These are phyloP conservation scores for Phaeosphaeria sp. DNA, from an alignment of 2,329 filamentous ascomycete genomes.

Conservation along the genomic window DNA sequence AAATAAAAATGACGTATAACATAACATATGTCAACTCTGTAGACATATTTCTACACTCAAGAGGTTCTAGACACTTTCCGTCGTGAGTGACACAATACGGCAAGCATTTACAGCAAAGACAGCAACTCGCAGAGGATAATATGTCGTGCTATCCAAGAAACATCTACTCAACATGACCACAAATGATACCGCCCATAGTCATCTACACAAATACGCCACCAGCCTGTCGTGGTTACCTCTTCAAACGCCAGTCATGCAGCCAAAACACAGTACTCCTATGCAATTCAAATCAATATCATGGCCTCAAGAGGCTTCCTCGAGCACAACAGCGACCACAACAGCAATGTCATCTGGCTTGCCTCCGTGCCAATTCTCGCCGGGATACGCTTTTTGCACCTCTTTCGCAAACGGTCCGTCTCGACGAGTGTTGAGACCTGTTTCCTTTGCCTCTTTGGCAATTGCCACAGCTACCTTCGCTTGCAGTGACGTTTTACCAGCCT, in stretches of 20 bases:
- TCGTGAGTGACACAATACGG: too few relatives aligned
- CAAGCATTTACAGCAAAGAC: not conserved
- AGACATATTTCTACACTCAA: too few relatives aligned
- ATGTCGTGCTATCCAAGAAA: constrained; percentile 2
- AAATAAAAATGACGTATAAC: too few relatives aligned
- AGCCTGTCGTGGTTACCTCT: constrained; percentile 13
- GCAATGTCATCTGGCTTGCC: constrained; percentile 98
- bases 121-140: not conserved
- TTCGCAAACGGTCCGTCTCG: constrained; percentile 93
- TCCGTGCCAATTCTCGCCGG: constrained; percentile 84
- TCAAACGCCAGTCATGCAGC: constrained; percentile 36
- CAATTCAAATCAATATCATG: not conserved
- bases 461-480: constrained; percentile 81
- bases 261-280: not conserved
- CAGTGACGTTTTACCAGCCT: constrained; percentile 61
- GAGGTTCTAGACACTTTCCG: too few relatives aligned
- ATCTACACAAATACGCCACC: constrained; percentile 18
- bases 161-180: constrained; percentile 3
- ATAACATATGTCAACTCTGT: too few relatives aligned
- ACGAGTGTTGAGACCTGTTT: constrained; percentile 79
- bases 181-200: constrained; percentile 6
- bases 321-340: constrained; percentile 70
- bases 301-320: constrained; percentile 23
- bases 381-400: constrained; percentile 87
- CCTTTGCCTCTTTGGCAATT: constrained; percentile 82